These are phyloP conservation scores for Phytophthora colocasiae DNA, from an alignment of 352 stramenopile species.

Conservation along the genomic window DNA sequence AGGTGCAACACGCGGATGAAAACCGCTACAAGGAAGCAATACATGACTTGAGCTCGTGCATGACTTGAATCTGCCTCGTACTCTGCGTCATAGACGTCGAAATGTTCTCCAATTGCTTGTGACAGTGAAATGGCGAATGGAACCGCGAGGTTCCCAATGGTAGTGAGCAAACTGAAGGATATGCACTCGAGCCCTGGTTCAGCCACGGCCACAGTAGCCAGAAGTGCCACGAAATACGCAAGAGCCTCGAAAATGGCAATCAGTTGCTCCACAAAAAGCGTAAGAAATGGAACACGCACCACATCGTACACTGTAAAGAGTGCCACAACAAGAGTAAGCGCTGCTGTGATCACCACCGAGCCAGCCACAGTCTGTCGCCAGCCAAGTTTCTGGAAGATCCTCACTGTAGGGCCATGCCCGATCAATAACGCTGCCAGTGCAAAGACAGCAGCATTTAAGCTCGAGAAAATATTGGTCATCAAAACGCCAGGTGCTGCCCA, in stretches of 20 bases:
- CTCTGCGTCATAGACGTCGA: conserved; percentile 69
- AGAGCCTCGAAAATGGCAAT: conserved; percentile 58
- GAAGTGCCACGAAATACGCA: conserved; percentile 57
- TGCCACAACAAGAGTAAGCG: conserved; percentile 46
- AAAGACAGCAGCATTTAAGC: conserved; percentile 56
- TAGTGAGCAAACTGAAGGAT: conserved; percentile 61
- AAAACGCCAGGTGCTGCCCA: conserved; percentile 53
- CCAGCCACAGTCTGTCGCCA: conserved; percentile 50
- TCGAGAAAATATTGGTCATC: conserved; percentile 52
- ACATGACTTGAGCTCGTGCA: conserved; percentile 53
- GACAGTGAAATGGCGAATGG: conserved; percentile 67
- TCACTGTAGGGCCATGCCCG: conserved; percentile 19
- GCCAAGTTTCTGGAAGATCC: conserved; percentile 33
- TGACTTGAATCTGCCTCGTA: conserved; percentile 51
- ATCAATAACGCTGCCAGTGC: conserved; percentile 39
- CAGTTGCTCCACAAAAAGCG: conserved; percentile 61
- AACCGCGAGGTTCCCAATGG: conserved; percentile 59
- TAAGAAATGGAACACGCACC: conserved; percentile 54
- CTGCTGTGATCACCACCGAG: conserved; percentile 41
- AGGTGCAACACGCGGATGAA: conserved; percentile 47
- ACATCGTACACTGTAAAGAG: conserved; percentile 67
- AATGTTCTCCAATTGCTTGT: conserved; percentile 65
- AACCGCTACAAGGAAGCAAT: conserved; percentile 54
- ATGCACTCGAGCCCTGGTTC: conserved; percentile 56
- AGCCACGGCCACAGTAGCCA: conserved; percentile 53